Evolutionary conservation across 208 protist genomes (phyloP), one percentile per base, ranked within the genome.

Genomic region (Phytomonas serpens): DNA sequence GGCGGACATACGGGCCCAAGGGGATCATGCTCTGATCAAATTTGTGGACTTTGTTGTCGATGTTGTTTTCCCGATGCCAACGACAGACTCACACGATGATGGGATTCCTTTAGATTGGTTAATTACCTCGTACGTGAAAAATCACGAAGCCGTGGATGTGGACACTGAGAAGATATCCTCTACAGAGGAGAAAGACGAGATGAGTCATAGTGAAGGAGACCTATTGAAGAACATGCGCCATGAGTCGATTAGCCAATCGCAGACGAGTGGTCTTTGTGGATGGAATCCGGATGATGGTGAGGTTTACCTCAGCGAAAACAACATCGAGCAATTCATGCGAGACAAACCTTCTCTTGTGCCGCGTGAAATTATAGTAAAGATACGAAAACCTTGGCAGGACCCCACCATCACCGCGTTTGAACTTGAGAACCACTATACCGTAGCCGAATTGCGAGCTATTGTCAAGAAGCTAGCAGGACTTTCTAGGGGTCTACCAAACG

Each of bases 31-130:
- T 30, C 81, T 81, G 3, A 57, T 84, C 70, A 72, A 83, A 31
- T 33, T 93, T 9, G 71, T 79, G 27, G 88, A 93, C 79, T 96
- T 96, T 70, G 80, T 96, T 5, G 78, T 93, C 19, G 91, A 96
- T 72, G 86, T 96, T 13, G 75, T 96, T 4, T 96, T 89, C 64
- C 91, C 91, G 27, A 72, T 81, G 23, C 32, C 76, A 2, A 14
- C 64, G 16, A 61, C 16, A 13, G n/a, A 29, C 32, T 30, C 34
- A 16, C 63, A 61, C 42, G 73, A 16, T 16, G 67, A 52, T 3
- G 69, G 77, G 16, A 36, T 27, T 0, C 68, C 85, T 2, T 61
- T 88, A 31, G 90, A 95, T 75, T 95, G 90, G 88, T 37, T 95
- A 42, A 70, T 93, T 36, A 75, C 78, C 16, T 83, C 84, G n/a